Conservation (phyloP, 306 rosid species). For the Acacia confusa region DNA sequence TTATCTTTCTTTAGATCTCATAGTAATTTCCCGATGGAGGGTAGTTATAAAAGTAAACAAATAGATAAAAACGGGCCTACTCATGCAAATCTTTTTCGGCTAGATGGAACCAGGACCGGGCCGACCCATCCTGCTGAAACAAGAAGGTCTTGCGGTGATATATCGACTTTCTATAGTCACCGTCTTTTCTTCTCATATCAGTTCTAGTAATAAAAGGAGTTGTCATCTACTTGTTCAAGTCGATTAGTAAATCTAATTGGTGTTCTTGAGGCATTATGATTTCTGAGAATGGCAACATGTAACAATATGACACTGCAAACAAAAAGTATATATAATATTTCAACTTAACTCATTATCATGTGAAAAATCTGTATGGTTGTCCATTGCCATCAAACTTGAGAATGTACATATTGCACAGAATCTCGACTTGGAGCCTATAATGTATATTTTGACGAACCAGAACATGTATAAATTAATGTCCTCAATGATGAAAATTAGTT, state of each 20-base stretch:
- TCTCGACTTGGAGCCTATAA: slow-evolving; percentile 43
- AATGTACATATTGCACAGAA: slow-evolving; percentile 40
- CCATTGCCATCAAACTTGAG: slow-evolving; percentile 26
- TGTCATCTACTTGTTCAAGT: neutral
- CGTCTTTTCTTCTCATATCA: neutral
- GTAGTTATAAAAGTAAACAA: no score
- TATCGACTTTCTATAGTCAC: no score
- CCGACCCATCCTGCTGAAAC: neutral
- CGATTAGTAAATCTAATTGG: neutral
- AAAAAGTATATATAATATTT: neutral
- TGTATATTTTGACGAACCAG: slow-evolving; percentile 34
- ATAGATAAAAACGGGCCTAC: no score
- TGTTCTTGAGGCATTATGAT: neutral
- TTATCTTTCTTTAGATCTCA: no score
- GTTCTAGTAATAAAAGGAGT: neutral
- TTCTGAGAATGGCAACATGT: neutral
- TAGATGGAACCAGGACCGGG: neutral
- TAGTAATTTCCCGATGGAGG: no score
- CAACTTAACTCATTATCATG: slow-evolving; percentile 18
- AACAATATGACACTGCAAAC: neutral
- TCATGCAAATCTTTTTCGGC: neutral
- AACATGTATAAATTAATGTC: slow-evolving; percentile 42
- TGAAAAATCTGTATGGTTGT: slow-evolving; percentile 34
- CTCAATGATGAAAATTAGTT: slow-evolving; percentile 43
- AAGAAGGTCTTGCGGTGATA: neutral